Evolutionary conservation across 345 rosid species (phyloP), one percentile per base, ranked within the genome.

Genomic region (Aurinia saxatilis): DNA sequence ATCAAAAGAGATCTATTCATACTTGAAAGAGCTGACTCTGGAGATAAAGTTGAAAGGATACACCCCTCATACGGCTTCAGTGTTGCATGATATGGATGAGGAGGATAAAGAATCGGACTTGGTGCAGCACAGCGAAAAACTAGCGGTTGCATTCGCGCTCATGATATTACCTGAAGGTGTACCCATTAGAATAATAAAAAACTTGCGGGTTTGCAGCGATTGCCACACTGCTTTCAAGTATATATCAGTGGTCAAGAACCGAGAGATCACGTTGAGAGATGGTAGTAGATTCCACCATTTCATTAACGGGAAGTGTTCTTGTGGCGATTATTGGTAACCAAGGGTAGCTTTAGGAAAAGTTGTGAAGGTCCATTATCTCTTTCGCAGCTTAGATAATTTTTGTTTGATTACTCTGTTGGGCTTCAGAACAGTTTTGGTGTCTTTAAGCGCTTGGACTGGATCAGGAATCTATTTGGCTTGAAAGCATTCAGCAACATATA

Each of bases 201-300:
- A 84, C 69, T 66, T 87, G 77, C 79, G 91, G 0, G 77, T 91
- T 63, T 91, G 93, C 66, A 48, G 73, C 2, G 96, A 91, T 70
- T 91, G 96, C 51, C 93, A 84, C 67, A 75, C 72, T 36, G 96
- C 91, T 33, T 68, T 85, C 50, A 91, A 84, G 74, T 73, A 73
- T 60, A 81, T 87, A 71, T 85, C 93, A 3, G 70, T 75, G 60
- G 75, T 87, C 17, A 81, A 78, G 49, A 70, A 77, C 51, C 71
- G 91, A 64, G 82, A 85, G 65, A 87, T 85, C 57, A 73, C 83
- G 11, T 83, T 87, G 6, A 76, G 89, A 66, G 95, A 90, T 76
- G 77, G 71, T 9, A 90, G 88, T 67, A 77, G 97, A 74, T 90
- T 90, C 73, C 95, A 90, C 67, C 95, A 87, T 78, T 87, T 90